A percentile compares a stretch with the other conserved stretches of the same genome.
Conservation (phyloP, 176 grass and related monocot species). For the Oryza glumipatula region DNA sequence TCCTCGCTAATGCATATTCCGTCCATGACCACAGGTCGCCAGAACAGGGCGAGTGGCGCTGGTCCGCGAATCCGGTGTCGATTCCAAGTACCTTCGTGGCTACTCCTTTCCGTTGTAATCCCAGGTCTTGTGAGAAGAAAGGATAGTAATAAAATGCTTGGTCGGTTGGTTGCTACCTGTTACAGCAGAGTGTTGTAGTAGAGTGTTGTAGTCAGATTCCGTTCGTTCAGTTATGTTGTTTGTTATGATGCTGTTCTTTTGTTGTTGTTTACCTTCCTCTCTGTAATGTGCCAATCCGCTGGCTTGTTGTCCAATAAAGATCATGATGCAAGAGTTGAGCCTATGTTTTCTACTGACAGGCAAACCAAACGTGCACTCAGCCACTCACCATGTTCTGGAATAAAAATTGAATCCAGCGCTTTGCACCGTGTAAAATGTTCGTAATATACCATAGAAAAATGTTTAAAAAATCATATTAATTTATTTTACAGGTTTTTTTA, state of each 20-base stretch:
- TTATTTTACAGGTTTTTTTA: too few relatives aligned
- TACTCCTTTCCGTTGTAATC: conserved; percentile 62
- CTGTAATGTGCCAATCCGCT: neutral
- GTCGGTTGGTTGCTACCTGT: conserved; percentile 4
- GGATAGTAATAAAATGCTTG: neutral
- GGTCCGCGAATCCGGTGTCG: conserved; percentile 74
- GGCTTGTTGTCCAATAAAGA: neutral
- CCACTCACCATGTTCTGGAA: neutral
- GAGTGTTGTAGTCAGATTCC: neutral
- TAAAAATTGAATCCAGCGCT: neutral
- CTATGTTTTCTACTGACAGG: neutral
- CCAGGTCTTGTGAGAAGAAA: neutral
- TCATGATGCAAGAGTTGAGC: neutral
- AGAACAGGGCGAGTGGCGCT: conserved; percentile 83
- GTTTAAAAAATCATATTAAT: too few relatives aligned
- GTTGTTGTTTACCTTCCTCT: neutral
- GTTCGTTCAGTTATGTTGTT: neutral
- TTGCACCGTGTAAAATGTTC: neutral
- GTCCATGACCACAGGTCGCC: conserved; percentile 61
- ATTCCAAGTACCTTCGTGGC: conserved; percentile 77
- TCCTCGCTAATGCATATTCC: conserved; percentile 2
- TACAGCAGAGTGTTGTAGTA: conserved; percentile 8
- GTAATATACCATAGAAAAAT: too few relatives aligned
- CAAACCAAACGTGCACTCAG: neutral
- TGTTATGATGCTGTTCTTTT: neutral